Conservation (phyloP, 2,329 filamentous ascomycete species). For the Calonectria pseudoturangicola region DNA sequence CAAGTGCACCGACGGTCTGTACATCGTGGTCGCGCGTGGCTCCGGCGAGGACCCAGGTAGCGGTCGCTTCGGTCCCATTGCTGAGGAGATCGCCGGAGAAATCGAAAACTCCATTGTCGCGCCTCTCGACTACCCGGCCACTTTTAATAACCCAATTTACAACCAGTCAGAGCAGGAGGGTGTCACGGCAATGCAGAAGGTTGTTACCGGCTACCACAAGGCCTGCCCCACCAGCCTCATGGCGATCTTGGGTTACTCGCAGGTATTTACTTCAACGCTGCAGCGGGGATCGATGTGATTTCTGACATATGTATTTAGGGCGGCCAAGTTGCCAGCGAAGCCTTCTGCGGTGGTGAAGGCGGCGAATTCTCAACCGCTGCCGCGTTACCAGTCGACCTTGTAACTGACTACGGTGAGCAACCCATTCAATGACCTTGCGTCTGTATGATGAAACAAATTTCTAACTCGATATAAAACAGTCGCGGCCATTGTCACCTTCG, state of each 20-base stretch:
- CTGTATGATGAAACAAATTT: constrained; percentile 38
- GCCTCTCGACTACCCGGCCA: constrained; percentile 63
- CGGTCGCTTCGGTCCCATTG: constrained; percentile 59
- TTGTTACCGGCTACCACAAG: constrained; percentile 57
- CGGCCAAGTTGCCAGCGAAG: constrained; percentile 62
- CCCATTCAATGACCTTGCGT: not conserved
- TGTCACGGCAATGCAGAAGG: constrained; percentile 55
- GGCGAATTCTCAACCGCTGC: constrained; percentile 53
- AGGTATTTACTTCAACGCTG: constrained; percentile 53
- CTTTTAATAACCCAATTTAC: constrained; percentile 58
- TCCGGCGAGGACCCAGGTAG: constrained; percentile 59
- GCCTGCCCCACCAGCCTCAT: constrained; percentile 63
- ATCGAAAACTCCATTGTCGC: constrained; percentile 60
- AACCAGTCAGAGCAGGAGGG: constrained; percentile 60
- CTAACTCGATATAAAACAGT: constrained; percentile 53
- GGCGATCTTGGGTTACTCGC: constrained; percentile 65
- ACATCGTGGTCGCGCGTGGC: constrained; percentile 64
- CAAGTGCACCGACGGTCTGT: constrained; percentile 60
- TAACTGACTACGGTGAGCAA: constrained; percentile 60
- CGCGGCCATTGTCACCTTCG: constrained; percentile 63
- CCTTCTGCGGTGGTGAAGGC: constrained; percentile 61
- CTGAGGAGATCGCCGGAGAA: constrained; percentile 56
- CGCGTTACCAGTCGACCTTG: constrained; percentile 52
- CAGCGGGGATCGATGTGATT: constrained; percentile 36
- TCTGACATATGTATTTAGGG: constrained; percentile 54